phyloP scores from a whole-genome alignment of 352 stramenopile genomes.

The Globisporangium irregulare region DNA sequence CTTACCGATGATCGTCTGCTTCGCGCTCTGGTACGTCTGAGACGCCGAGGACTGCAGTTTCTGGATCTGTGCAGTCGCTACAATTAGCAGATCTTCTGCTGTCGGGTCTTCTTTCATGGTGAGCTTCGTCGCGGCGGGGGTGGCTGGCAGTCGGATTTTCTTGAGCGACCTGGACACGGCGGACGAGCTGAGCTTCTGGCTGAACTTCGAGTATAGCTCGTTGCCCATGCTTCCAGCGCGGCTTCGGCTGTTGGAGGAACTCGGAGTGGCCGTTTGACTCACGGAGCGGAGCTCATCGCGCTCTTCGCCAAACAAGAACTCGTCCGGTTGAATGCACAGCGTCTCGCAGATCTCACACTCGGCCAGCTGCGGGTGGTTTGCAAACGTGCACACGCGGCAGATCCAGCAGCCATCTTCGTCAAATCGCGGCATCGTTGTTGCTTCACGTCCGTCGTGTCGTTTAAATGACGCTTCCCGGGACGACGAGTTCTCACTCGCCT shows the following conservation, averaged over 20 bases:
- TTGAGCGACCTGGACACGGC: constrained; percentile 40
- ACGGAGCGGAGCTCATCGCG: constrained; percentile 9
- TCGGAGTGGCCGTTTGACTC: not conserved
- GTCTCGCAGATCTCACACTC: constrained; percentile 78
- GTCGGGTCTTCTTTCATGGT: constrained; percentile 59
- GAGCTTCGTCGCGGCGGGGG: constrained; percentile 41
- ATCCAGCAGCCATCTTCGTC: constrained; percentile 30
- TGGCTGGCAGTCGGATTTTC: constrained; percentile 41
- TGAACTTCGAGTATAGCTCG: constrained; percentile 29
- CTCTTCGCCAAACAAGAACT: constrained; percentile 16
- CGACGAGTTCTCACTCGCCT: constrained; percentile 3
- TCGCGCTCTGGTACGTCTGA: constrained; percentile 31
- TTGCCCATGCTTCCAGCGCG: constrained; percentile 11
- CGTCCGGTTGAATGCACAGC: constrained; percentile 24
- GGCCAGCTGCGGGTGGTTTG: constrained; percentile 63
- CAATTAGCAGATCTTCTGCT: constrained; percentile 56
- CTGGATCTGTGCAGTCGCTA: constrained; percentile 52
- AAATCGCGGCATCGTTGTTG: not conserved
- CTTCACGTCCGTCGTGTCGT: not conserved
- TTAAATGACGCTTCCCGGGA: constrained; percentile 8
- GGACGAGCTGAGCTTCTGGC: constrained; percentile 22
- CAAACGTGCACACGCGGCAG: constrained; percentile 78
- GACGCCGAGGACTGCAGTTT: constrained; percentile 37
- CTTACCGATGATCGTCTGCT: constrained; percentile 29
- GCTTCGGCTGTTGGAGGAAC: constrained; percentile 2